A percentile compares a stretch with the other conserved stretches of the same genome.
Evolutionary conservation across 176 grass and related monocot species (phyloP).

Genomic region (Carex pumila): DNA sequence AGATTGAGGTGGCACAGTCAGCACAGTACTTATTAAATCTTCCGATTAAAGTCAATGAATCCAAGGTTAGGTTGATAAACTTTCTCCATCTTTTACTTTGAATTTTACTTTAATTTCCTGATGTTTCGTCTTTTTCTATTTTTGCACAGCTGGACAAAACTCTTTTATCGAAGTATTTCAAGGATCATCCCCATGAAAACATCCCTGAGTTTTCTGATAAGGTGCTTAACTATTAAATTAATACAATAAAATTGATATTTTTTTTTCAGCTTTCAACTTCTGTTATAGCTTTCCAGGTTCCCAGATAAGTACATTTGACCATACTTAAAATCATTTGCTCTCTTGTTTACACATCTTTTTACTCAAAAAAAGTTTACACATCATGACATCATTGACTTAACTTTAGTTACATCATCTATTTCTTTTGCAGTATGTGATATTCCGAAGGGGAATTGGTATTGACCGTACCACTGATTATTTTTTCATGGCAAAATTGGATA

Average conservation of each 20-base stretch:
- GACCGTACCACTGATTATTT: conserved; percentile 88
- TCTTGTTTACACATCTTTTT: conserved; percentile 1
- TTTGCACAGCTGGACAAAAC: conserved; percentile 65
- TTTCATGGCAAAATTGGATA: conserved; percentile 87
- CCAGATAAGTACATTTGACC: neutral
- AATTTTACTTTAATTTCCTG: neutral
- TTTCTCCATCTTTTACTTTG: conserved; percentile 17
- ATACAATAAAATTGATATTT: neutral
- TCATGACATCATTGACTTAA: neutral
- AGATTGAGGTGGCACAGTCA: conserved; percentile 83
- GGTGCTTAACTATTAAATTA: conserved; percentile 30
- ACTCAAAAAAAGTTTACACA: neutral
- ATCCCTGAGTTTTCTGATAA: conserved; percentile 86
- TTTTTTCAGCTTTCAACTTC: neutral
- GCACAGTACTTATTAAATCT: conserved; percentile 90
- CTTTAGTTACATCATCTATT: neutral
- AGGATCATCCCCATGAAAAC: conserved; percentile 75
- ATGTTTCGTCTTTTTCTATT: neutral
- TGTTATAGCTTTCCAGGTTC: neutral
- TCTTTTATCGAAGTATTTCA: conserved; percentile 75
- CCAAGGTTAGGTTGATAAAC: conserved; percentile 47
- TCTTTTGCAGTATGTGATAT: conserved; percentile 77
- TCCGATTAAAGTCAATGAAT: conserved; percentile 97
- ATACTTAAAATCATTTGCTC: neutral
- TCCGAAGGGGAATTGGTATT: conserved; percentile 81